Base-by-base conservation (phyloP, 2,329 filamentous ascomycete species). In the Trichoderma brevicompactum region DNA sequence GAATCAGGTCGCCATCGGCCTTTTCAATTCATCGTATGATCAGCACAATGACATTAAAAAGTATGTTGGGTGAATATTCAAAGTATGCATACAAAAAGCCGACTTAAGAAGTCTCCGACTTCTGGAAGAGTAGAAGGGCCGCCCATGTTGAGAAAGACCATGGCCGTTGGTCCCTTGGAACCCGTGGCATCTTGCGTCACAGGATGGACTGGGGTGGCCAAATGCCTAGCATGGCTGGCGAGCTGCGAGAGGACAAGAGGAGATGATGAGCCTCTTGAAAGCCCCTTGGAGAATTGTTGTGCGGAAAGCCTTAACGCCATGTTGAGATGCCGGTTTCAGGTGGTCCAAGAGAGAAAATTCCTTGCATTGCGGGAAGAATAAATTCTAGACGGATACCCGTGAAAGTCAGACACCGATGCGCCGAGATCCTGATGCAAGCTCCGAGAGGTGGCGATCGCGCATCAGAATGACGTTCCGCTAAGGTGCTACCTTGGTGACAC, bases 131-230 rank as follows among this genome's bases (percentile, higher is more conserved):
- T 97, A 1, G 92, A 91, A 3, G 95, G 95, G 0, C 95, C 95
- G 67, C 95, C 95, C 95, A 99, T 99, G 79, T 99, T 99, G 80
- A 99, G 87, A 74, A 99, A 97, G 13, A 99, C 95, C 88, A 99
- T 98, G 49, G 95, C 95, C 5, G 95, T 99, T 7, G 94, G 93
- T 0, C 94, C 94, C 74, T 92, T 83, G 48, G 84, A 85, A 12
- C 85, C 86, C 0, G 86, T 86, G 7, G 85, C 83, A 83, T 92
- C 85, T 76, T 96, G 92, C 0, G 91, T 94, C 23, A 95, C 92
- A 7, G 92, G 91, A 10, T 91, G 90, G 5, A 87, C 87, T 19
- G 76, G 72, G 44, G 78, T 79, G 61, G 78, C 77, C 56, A 80
- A 69, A 38, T 72, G 68, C 67, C 78, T 72, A 64, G 66, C 72